phyloP scores from a whole-genome alignment of 2,329 filamentous ascomycete species.

The Sarocladium strictum region DNA sequence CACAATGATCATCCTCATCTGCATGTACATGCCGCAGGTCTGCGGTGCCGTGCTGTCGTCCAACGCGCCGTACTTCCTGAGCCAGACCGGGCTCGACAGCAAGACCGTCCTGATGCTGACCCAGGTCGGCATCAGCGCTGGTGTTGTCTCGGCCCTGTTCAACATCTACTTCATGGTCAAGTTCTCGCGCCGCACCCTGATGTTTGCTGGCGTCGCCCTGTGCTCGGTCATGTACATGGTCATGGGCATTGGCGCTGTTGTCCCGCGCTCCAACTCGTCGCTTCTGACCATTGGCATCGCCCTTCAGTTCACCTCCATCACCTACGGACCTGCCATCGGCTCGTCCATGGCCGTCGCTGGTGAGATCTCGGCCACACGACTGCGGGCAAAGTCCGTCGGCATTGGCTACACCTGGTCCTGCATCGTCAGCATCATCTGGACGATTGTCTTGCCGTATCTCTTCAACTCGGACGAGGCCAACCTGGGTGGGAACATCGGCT shows the following conservation, averaged over 20 bases:
- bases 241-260: conserved; percentile 32
- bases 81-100: conserved; percentile 48
- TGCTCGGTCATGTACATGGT: conserved; percentile 41
- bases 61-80: conserved; percentile 59
- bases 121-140: conserved; percentile 36
- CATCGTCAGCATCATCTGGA: conserved; percentile 33
- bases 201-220: conserved; percentile 26
- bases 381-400: conserved; percentile 37
- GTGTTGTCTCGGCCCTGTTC: conserved; percentile 35
- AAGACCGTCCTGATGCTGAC: conserved; percentile 34
- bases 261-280: conserved; percentile 30
- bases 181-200: conserved; percentile 32
- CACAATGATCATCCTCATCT: conserved; percentile 58
- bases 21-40: conserved; percentile 57
- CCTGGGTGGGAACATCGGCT: conserved; percentile 34
- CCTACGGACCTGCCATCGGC: background rate
- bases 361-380: conserved; percentile 36
- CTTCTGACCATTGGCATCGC: conserved; percentile 6
- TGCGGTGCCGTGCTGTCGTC: conserved; percentile 59
- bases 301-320: conserved; percentile 13
- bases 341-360: conserved; percentile 33
- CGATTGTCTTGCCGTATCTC: conserved; percentile 41
- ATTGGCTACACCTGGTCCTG: conserved; percentile 36
- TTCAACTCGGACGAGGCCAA: conserved; percentile 27
- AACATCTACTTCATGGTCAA: conserved; percentile 36